Conservation (phyloP, 768 basidiomycete species). For the Phanerochaete sordida region DNA sequence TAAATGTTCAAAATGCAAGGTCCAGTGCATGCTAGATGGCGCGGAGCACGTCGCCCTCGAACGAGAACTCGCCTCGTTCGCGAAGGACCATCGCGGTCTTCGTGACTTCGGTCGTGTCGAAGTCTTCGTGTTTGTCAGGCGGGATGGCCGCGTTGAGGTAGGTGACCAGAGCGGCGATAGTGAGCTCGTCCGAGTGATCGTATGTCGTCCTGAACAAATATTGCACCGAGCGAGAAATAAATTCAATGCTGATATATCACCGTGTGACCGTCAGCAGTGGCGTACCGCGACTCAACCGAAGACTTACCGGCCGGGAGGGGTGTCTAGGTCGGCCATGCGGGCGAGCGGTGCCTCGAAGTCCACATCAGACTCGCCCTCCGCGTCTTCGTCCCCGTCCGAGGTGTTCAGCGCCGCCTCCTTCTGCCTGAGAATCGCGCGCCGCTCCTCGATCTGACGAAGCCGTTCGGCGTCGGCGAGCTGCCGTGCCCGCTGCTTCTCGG, state of each 20-base stretch:
- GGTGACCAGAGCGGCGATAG: constrained; percentile 62
- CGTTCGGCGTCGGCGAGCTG: constrained; percentile 19
- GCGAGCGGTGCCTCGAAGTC: constrained; percentile 14
- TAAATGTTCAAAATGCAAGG: not conserved
- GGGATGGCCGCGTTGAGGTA: constrained; percentile 79
- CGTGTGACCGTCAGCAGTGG: constrained; percentile 10
- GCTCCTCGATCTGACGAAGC: constrained; percentile 15
- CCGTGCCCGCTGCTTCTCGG: constrained; percentile 25
- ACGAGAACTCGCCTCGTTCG: constrained; percentile 25
- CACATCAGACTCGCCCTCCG: constrained; percentile 21
- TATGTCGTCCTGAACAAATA: constrained; percentile 71
- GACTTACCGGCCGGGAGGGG: constrained; percentile 57
- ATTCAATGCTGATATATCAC: constrained; percentile 46
- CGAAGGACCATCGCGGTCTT: constrained; percentile 28
- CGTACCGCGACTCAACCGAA: not conserved
- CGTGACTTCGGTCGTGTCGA: constrained; percentile 68
- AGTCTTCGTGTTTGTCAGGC: constrained; percentile 76
- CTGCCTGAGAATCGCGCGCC: constrained; percentile 2
- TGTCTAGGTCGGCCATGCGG: constrained; percentile 56
- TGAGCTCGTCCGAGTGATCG: constrained; percentile 62
- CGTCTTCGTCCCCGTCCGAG: constrained; percentile 23
- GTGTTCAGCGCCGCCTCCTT: constrained; percentile 10
- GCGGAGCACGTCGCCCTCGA: constrained; percentile 32
- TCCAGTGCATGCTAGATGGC: constrained; percentile 1
- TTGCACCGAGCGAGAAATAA: constrained; percentile 56